Conservation (phyloP, 164 flowering plant genomes). For the Aristolochia californica region DNA sequence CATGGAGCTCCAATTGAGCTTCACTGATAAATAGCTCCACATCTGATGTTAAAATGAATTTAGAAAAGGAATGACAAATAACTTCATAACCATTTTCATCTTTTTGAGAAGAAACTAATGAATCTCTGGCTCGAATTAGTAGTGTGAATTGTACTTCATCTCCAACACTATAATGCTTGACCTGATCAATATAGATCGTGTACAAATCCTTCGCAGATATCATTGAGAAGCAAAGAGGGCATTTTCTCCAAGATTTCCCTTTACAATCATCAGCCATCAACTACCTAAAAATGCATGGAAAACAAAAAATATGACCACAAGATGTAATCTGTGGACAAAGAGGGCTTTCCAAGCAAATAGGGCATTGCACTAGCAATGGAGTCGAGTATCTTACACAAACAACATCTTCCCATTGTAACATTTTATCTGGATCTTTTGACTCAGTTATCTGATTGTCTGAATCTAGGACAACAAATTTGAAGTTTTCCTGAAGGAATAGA, state of each 20-base stretch:
- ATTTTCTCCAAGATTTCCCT: constrained; percentile 70
- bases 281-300: constrained; percentile 82
- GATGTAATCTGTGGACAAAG: constrained; percentile 97
- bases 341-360: constrained; percentile 88
- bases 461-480: constrained; percentile 77
- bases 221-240: constrained; percentile 88
- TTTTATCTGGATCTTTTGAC: constrained; percentile 74
- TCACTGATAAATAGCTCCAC: constrained; percentile 59
- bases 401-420: constrained; percentile 86
- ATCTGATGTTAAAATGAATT: constrained; percentile 71
- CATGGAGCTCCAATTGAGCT: constrained; percentile 66
- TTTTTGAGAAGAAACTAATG: constrained; percentile 42
- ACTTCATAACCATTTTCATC: constrained; percentile 10
- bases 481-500: constrained; percentile 90
- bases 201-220: constrained; percentile 75
- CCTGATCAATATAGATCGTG: constrained; percentile 67
- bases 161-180: constrained; percentile 49
- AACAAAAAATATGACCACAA: constrained; percentile 95
- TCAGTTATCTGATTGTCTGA: constrained; percentile 43
- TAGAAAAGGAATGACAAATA: constrained; percentile 48
- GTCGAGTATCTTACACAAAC: constrained; percentile 72
- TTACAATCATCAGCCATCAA: constrained; percentile 56
- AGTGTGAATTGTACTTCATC: constrained; percentile 65
- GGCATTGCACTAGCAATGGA: constrained; percentile 70
- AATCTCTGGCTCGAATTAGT: constrained; percentile 62